Conservation (phyloP, 192 early-diverging fungal genomes). For the Podila verticillata region DNA sequence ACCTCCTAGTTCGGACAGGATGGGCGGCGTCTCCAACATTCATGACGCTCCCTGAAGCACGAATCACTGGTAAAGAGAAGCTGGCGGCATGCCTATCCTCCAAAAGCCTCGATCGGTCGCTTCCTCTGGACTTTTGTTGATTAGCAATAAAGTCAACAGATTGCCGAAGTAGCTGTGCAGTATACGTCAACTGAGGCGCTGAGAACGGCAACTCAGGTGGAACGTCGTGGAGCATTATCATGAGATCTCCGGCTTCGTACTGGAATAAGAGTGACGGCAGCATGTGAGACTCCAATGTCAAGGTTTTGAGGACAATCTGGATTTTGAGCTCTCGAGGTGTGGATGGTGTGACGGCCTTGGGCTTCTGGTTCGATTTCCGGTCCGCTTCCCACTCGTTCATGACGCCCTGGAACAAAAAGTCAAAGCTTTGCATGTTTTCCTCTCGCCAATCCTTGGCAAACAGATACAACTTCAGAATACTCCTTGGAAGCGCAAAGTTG, state of each 20-base stretch:
- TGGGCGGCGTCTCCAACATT: constrained; percentile 29
- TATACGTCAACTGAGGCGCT: constrained; percentile 51
- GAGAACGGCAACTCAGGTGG: constrained; percentile 42
- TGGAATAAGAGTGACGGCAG: constrained; percentile 68
- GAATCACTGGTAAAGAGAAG: constrained; percentile 67
- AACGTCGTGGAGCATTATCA: constrained; percentile 60
- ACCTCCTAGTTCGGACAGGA: constrained; percentile 18
- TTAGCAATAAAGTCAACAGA: constrained; percentile 60
- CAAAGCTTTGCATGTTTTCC: constrained; percentile 68
- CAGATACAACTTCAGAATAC: constrained; percentile 74
- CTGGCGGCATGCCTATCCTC: constrained; percentile 52
- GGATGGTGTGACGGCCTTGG: constrained; percentile 23
- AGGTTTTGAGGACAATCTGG: constrained; percentile 66
- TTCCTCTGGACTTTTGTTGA: constrained; percentile 39
- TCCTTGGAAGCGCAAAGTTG: constrained; percentile 62
- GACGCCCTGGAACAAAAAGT: constrained; percentile 76
- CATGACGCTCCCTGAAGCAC: constrained; percentile 56
- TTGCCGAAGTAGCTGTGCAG: constrained; percentile 62
- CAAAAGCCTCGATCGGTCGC: constrained; percentile 13
- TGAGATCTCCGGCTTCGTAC: constrained; percentile 64
- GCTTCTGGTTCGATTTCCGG: constrained; percentile 24
- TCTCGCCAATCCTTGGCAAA: constrained; percentile 84
- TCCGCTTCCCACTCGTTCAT: constrained; percentile 76
- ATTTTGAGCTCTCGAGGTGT: constrained; percentile 63
- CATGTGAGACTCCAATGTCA: constrained; percentile 71